Percentiles rank a stretch among this genome's conserved stretches.
phyloP scores from a whole-genome alignment of 331 rosid genomes.

The Telfairia occidentalis region DNA sequence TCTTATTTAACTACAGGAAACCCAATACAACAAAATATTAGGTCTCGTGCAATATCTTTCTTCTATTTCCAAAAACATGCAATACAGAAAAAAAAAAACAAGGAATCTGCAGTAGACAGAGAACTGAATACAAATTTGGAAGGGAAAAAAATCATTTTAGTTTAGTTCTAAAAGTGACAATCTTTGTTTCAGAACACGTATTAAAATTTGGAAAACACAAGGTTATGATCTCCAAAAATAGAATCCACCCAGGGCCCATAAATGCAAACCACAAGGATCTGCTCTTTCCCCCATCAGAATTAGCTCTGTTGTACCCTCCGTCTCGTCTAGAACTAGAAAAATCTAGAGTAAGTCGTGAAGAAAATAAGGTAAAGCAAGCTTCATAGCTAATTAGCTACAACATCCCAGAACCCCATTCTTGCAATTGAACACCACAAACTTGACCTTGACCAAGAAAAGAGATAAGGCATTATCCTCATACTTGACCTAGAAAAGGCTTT shows the following conservation, averaged over 20 bases:
- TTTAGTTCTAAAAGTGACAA: not conserved
- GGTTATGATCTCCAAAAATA: not conserved
- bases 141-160: not conserved
- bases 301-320: not conserved
- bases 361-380: not conserved
- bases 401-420: not conserved
- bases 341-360: not conserved
- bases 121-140: conserved; percentile 1
- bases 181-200: not conserved
- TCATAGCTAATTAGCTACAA: not conserved
- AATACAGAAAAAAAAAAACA: not conserved
- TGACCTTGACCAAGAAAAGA: too few relatives aligned
- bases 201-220: not conserved
- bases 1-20: conserved; percentile 71
- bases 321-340: not conserved
- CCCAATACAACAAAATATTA: not conserved
- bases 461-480: too few relatives aligned
- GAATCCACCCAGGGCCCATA: not conserved
- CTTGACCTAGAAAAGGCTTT: too few relatives aligned
- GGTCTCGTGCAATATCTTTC: not conserved
- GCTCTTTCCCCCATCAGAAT: not conserved
- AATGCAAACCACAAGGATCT: not conserved
- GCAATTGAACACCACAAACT: too few relatives aligned
- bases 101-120: not conserved
- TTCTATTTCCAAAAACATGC: not conserved